These are phyloP conservation scores for Kodamaea suecica DNA, from an alignment of 1,139 yeast species.

Conservation along the genomic window DNA sequence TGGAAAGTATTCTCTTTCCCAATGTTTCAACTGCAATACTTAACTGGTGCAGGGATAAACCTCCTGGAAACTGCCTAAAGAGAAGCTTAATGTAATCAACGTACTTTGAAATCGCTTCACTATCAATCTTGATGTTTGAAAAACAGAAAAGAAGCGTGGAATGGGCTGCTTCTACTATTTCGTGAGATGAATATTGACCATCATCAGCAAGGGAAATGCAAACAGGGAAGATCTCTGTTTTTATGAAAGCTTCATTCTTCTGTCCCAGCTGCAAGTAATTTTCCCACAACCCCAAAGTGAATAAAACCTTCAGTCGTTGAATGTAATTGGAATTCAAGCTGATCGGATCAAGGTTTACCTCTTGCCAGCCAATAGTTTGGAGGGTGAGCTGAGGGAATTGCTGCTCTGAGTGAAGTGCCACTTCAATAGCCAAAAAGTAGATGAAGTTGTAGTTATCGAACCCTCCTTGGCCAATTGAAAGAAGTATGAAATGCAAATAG, in stretches of 20 bases:
- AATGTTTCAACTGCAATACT: conserved; percentile 57
- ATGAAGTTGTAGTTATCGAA: conserved; percentile 69
- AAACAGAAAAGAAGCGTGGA: conserved; percentile 58
- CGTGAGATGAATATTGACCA: conserved; percentile 25
- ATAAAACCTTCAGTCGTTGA: conserved; percentile 51
- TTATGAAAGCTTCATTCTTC: conserved; percentile 24
- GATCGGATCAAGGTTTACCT: conserved; percentile 36
- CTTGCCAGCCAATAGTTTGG: conserved; percentile 39
- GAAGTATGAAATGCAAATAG: conserved; percentile 52
- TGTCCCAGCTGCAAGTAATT: conserved; percentile 42
- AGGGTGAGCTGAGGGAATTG: conserved; percentile 38
- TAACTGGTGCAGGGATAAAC: conserved; percentile 56
- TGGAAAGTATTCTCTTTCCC: conserved; percentile 44
- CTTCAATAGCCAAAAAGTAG: conserved; percentile 50
- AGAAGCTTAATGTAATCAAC: conserved; percentile 33
- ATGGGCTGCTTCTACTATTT: conserved; percentile 62
- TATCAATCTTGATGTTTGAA: conserved; percentile 20
- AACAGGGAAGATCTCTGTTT: conserved; percentile 38
- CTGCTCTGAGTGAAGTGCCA: conserved; percentile 29
- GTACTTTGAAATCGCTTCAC: conserved; percentile 28
- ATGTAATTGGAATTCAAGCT: conserved; percentile 31
- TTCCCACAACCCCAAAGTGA: conserved; percentile 59
- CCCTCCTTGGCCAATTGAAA: conserved; percentile 66
- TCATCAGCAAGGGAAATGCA: conserved; percentile 42
- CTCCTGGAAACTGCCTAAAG: conserved; percentile 52